These are phyloP conservation scores for Saccharomycopsis hybrid DNA, from an alignment of 1,139 yeast genomes.

Conservation along the genomic window DNA sequence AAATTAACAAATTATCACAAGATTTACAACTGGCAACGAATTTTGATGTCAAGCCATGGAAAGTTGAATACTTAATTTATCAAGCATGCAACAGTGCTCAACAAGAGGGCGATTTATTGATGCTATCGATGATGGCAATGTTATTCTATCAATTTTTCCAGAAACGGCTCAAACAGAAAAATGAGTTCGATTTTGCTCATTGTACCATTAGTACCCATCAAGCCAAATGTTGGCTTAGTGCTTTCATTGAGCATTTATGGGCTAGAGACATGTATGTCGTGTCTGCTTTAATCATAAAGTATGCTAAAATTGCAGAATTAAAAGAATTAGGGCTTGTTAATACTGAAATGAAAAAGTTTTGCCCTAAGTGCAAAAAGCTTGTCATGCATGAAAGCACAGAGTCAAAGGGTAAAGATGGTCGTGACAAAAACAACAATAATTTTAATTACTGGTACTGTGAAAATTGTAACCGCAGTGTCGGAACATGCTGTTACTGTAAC, in stretches of 20 bases:
- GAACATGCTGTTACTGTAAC: slow-evolving; percentile 73
- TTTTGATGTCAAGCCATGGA: slow-evolving; percentile 18
- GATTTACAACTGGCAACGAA: background rate
- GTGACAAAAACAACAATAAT: slow-evolving; percentile 28
- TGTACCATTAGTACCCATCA: slow-evolving; percentile 12
- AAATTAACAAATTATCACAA: background rate
- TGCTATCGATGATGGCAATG: slow-evolving; percentile 14
- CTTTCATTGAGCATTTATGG: slow-evolving; percentile 53
- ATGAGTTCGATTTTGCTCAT: slow-evolving; percentile 9
- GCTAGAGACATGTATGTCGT: slow-evolving; percentile 47
- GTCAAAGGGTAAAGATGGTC: slow-evolving; percentile 23
- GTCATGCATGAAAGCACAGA: slow-evolving; percentile 57
- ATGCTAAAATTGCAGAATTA: slow-evolving; percentile 38
- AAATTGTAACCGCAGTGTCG: slow-evolving; percentile 52
- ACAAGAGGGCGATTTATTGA: slow-evolving; percentile 15
- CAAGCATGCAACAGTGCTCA: slow-evolving; percentile 15
- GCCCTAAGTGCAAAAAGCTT: slow-evolving; percentile 61
- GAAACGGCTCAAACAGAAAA: background rate
- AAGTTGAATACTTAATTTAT: slow-evolving; percentile 14
- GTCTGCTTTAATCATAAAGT: slow-evolving; percentile 53
- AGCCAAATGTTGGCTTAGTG: slow-evolving; percentile 45
- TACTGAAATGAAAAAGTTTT: slow-evolving; percentile 55
- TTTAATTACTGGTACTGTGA: slow-evolving; percentile 91
- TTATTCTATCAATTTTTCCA: slow-evolving; percentile 18
- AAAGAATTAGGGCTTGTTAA: slow-evolving; percentile 44